Evolutionary conservation across 352 stramenopile genomes (phyloP).

Genomic region (Aphanomyces euteiches): DNA sequence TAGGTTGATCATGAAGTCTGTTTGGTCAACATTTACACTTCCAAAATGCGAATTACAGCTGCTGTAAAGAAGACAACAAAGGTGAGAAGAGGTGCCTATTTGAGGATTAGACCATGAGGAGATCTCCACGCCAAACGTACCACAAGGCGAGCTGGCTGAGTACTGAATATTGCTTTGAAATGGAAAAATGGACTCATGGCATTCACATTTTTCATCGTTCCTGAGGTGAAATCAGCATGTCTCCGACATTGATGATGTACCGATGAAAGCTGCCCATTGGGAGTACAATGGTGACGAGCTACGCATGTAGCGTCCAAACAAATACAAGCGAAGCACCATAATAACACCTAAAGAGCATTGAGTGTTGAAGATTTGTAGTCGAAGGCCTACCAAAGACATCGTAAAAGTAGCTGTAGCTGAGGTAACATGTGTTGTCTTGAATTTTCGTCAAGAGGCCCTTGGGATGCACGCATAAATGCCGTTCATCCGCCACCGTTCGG

Average conservation of each 20-base stretch:
- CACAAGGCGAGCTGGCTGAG: slow-evolving; percentile 55
- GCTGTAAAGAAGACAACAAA: slow-evolving; percentile 50
- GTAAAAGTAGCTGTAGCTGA: slow-evolving; percentile 57
- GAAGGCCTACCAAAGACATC: neutral
- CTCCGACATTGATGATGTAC: slow-evolving; percentile 18
- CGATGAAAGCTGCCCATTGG: slow-evolving; percentile 69
- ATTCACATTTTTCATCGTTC: slow-evolving; percentile 67
- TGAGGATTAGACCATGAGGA: neutral
- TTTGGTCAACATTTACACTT: slow-evolving; percentile 31
- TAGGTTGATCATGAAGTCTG: neutral
- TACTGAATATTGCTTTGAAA: slow-evolving; percentile 77
- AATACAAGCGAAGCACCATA: slow-evolving; percentile 60
- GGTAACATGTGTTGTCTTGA: slow-evolving; percentile 42
- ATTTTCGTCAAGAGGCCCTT: slow-evolving; percentile 4
- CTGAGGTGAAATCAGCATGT: slow-evolving; percentile 1
- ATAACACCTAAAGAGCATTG: slow-evolving; percentile 44
- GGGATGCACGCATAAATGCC: slow-evolving; percentile 10
- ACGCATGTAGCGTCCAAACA: slow-evolving; percentile 62
- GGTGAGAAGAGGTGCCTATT: slow-evolving; percentile 45
- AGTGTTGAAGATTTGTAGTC: neutral
- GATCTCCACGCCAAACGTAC: slow-evolving; percentile 31
- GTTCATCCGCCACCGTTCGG: slow-evolving; percentile 8
- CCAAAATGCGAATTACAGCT: slow-evolving; percentile 67
- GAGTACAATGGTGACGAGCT: slow-evolving; percentile 68
- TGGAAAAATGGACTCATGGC: slow-evolving; percentile 74